phyloP scores from a whole-genome alignment of 768 basidiomycete species.

The Leucogyrophana mollusca region DNA sequence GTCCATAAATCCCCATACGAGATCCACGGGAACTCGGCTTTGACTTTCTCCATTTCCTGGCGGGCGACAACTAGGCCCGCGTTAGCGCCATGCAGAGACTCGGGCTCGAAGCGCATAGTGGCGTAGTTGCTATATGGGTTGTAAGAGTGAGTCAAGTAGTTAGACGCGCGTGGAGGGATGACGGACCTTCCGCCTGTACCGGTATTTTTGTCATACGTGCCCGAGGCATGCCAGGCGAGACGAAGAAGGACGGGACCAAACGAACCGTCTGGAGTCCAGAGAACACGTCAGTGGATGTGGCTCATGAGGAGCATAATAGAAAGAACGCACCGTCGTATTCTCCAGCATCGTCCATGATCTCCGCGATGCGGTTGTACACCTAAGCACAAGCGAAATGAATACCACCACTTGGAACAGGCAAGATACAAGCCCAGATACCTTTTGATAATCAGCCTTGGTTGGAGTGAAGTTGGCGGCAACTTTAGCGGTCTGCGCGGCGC shows the following conservation, averaged over 20 bases:
- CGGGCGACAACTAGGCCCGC: conserved; percentile 82
- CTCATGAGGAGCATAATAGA: neutral
- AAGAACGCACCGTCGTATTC: conserved; percentile 74
- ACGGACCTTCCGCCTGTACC: conserved; percentile 78
- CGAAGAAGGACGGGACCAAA: conserved; percentile 87
- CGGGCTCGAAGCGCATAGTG: conserved; percentile 96
- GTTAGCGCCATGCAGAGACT: conserved; percentile 82
- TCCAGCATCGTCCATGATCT: conserved; percentile 64
- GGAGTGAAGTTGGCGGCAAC: conserved; percentile 70
- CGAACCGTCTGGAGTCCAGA: conserved; percentile 72
- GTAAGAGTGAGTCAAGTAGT: conserved; percentile 4
- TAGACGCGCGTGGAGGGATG: neutral
- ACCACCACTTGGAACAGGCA: neutral
- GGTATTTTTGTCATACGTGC: conserved; percentile 83
- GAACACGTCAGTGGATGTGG: conserved; percentile 5
- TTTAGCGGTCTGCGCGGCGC: conserved; percentile 61
- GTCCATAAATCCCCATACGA: conserved; percentile 98
- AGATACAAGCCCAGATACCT: conserved; percentile 42
- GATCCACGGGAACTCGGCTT: conserved; percentile 89
- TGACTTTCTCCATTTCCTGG: conserved; percentile 79
- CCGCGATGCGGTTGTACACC: conserved; percentile 91
- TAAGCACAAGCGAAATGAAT: conserved; percentile 21
- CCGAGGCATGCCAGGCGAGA: conserved; percentile 93
- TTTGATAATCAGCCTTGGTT: conserved; percentile 85
- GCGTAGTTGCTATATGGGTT: conserved; percentile 79